phyloP scores from a whole-genome alignment of 306 rosid species.

The Hylodesmum podocarpum region DNA sequence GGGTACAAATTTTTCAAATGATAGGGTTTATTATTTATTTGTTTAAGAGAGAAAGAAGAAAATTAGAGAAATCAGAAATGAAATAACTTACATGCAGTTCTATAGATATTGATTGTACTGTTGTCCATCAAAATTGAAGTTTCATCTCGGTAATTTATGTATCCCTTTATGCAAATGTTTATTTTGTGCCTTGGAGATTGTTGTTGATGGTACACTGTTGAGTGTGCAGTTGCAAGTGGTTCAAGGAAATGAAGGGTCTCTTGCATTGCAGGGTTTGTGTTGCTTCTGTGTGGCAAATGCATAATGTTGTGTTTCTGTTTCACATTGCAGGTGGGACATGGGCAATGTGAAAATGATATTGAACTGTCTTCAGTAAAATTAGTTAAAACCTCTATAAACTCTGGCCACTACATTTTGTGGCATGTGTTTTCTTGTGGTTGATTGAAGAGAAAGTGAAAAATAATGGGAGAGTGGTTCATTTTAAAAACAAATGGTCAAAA shows the following conservation, averaged over 20 bases:
- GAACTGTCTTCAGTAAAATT: not conserved
- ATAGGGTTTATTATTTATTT: not conserved
- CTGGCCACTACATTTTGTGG: not conserved
- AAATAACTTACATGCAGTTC: no score
- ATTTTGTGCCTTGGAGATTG: no score
- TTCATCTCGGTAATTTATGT: no score
- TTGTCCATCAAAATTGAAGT: no score
- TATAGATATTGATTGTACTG: no score
- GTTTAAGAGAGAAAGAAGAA: not conserved
- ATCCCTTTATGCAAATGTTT: no score
- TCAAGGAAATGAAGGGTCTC: not conserved
- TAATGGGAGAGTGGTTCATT: no score
- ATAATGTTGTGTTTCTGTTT: not conserved
- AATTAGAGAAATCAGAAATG: not conserved
- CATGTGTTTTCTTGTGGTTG: no score
- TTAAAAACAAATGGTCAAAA: no score
- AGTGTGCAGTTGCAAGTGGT: not conserved
- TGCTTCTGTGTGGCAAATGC: not conserved
- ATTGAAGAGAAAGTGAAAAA: no score
- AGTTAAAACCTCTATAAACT: not conserved
- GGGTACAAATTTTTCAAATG: no score
- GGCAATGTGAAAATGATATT: not conserved
- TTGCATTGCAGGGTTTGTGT: not conserved
- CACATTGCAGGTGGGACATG: not conserved
- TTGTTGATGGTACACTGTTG: not conserved